These are phyloP conservation scores for Annulohypoxylon maeteangense DNA, from an alignment of 495 filamentous ascomycete genomes.

Conservation along the genomic window DNA sequence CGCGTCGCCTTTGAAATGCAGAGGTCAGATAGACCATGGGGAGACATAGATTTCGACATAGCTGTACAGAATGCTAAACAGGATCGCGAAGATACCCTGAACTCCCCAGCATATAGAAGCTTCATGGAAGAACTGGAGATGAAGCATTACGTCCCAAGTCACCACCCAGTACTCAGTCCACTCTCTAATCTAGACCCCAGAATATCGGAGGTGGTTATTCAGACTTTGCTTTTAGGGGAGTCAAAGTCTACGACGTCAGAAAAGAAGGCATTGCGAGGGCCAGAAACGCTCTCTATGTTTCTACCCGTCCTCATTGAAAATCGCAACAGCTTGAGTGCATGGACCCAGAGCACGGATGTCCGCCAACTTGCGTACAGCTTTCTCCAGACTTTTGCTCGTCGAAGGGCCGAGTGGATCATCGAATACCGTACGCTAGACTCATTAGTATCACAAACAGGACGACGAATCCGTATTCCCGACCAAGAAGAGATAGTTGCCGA, in stretches of 20 bases:
- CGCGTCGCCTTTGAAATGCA: slow-evolving; percentile 44
- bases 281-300: slow-evolving; percentile 45
- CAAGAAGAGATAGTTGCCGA: slow-evolving; percentile 31
- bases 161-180: slow-evolving; percentile 34
- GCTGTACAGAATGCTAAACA: slow-evolving; percentile 31
- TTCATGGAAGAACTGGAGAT: slow-evolving; percentile 37
- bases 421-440: slow-evolving; percentile 61
- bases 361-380: slow-evolving; percentile 69
- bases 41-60: slow-evolving; percentile 8
- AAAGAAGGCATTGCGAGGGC: slow-evolving; percentile 32
- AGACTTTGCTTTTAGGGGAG: slow-evolving; percentile 36
- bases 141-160: slow-evolving; percentile 34
- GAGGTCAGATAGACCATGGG: neutral
- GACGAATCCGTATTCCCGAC: slow-evolving; percentile 42
- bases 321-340: slow-evolving; percentile 63
- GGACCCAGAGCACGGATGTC: slow-evolving; percentile 65
- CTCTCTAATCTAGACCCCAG: slow-evolving; percentile 44
- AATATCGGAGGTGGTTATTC: slow-evolving; percentile 46
- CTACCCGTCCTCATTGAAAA: slow-evolving; percentile 43
- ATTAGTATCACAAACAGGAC: slow-evolving; percentile 47
- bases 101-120: slow-evolving; percentile 26
- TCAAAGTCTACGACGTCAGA: neutral
- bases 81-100: slow-evolving; percentile 12
- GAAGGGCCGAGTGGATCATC: slow-evolving; percentile 44
- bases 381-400: slow-evolving; percentile 54